These are phyloP conservation scores for Pythium folliculosum DNA, from an alignment of 352 stramenopile genomes.

Conservation along the genomic window DNA sequence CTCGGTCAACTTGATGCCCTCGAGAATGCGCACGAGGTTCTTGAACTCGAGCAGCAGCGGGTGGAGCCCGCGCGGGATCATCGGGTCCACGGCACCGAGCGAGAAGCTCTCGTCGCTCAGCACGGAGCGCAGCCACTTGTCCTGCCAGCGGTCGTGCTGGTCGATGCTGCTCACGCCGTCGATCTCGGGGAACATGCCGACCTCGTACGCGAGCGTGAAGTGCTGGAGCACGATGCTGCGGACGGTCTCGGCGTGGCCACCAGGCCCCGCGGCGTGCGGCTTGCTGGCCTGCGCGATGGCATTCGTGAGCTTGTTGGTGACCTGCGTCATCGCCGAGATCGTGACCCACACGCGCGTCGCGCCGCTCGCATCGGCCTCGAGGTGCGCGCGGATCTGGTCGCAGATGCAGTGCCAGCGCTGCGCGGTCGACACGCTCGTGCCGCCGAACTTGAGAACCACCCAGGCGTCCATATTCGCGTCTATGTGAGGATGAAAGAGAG, in stretches of 20 bases:
- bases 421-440: conserved; percentile 84
- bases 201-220: conserved; percentile 71
- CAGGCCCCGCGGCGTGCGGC: background rate
- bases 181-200: conserved; percentile 52
- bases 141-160: conserved; percentile 54
- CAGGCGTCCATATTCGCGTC: conserved; percentile 34
- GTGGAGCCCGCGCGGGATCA: conserved; percentile 50
- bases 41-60: conserved; percentile 75
- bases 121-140: conserved; percentile 62
- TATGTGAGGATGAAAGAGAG: background rate
- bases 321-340: conserved; percentile 85
- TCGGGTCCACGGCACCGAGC: conserved; percentile 40
- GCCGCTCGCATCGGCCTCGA: conserved; percentile 31
- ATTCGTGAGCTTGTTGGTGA: conserved; percentile 84
- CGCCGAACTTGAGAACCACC: conserved; percentile 91
- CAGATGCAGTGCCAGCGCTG: conserved; percentile 82
- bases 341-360: conserved; percentile 80
- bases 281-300: conserved; percentile 53
- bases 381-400: conserved; percentile 62
- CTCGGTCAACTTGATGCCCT: conserved; percentile 86
- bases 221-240: conserved; percentile 66
- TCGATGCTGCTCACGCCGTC: conserved; percentile 41
- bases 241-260: conserved; percentile 47
- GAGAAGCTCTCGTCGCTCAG: conserved; percentile 55
- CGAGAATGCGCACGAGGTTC: conserved; percentile 79